phyloP scores from a whole-genome alignment of 306 rosid species.

The Alnus glutinosa region DNA sequence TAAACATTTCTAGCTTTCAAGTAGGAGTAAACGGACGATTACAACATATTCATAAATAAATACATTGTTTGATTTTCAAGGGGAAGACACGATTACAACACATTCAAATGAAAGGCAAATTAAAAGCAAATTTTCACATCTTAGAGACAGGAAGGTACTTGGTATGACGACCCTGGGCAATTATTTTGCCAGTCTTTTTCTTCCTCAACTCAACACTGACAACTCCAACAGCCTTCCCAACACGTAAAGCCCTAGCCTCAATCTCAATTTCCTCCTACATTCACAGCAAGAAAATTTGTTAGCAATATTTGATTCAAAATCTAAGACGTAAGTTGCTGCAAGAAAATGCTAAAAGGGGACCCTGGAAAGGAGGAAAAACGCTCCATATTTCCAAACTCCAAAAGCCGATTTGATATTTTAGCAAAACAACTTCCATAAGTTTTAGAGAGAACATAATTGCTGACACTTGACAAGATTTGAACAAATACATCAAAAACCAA shows the following conservation, averaged over 20 bases:
- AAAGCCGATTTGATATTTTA: background rate
- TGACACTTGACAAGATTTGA: background rate
- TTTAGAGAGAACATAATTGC: background rate
- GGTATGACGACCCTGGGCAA: constrained; percentile 86
- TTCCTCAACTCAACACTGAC: constrained; percentile 70
- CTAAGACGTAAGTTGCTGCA: background rate
- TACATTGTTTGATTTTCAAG: background rate
- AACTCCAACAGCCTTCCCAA: constrained; percentile 66
- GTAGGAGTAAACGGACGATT: too few species aligned
- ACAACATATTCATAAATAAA: background rate
- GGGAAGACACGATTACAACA: background rate
- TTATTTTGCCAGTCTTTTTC: constrained; percentile 63
- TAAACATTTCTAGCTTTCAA: too few species aligned
- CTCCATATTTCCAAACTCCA: background rate
- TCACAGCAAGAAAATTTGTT: constrained; percentile 1
- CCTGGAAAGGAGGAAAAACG: background rate
- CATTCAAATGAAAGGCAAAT: background rate
- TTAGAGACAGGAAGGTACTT: constrained; percentile 56
- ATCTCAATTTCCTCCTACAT: constrained; percentile 76
- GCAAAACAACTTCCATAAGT: background rate
- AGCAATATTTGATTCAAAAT: background rate
- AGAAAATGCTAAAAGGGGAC: background rate
- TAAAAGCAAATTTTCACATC: constrained; percentile 38
- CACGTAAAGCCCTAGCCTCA: constrained; percentile 56
- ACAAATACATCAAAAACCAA: background rate